Base-by-base conservation (phyloP, 2,329 filamentous ascomycete genomes). In the Calonectria fujianensis region DNA sequence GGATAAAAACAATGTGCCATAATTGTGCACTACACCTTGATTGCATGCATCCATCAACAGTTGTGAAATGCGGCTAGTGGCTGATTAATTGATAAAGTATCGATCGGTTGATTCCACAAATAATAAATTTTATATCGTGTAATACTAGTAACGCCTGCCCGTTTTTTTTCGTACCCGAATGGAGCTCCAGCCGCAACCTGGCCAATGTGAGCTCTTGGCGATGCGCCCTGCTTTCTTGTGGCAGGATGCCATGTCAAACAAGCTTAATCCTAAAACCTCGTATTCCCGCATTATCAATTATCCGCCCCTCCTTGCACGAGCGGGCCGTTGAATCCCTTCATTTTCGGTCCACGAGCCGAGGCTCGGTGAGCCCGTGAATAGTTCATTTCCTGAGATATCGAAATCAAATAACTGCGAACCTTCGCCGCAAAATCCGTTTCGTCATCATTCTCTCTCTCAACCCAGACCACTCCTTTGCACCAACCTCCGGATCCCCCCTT, bases 221-320 rank as follows among this genome's bases (percentile, higher is more conserved):
- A 63, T n/a, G 45, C 37, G 57, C 35, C 57, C 57, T 63, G 57
- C 57, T 63, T 39, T 27, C 29, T 27, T 41, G 57, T 63, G 57
- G 57, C 11, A 41, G 35, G 35, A 41, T 41, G n/a, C 35, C 39
- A 37, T 11, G 4, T 24, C 73, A 52, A 68, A 61, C 39, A 67
- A 70, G 57, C 63, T 74, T 39, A 73, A 61, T 72, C 27, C 57
- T 20, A 63, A 63, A 63, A 63, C 4, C 67, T 72, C 70, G 68
- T 74, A 59, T 72, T 32, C n/a, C 68, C 75, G 75, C 74, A 75
- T 75, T 69, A 77, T 75, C 63, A 68, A 71, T 75, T 73, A 74
- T 72, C 75, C 75, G 70, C 73, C 18, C 20, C 59, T n/a, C 68
- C n/a, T 13, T n/a, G 45, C 20, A 24, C n/a, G 45, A n/a, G 39